These are phyloP conservation scores for Aspergillus fischeri DNA, from an alignment of 2,329 filamentous ascomycete genomes.

Conservation along the genomic window DNA sequence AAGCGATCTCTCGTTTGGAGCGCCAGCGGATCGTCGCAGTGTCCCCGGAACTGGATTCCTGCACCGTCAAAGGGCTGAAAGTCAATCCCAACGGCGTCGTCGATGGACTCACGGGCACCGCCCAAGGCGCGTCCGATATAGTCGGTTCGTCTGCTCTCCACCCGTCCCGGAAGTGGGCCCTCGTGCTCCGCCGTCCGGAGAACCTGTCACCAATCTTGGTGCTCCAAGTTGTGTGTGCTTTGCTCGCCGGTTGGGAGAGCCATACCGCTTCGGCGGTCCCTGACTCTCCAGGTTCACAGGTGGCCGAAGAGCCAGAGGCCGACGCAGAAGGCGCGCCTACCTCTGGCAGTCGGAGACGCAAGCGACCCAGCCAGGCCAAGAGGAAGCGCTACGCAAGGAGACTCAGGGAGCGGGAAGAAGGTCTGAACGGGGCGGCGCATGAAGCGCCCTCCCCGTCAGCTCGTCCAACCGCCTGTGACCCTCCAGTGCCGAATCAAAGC, in stretches of 20 bases:
- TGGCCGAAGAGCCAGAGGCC: constrained; percentile 3
- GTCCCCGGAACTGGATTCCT: constrained; percentile 2
- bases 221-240: constrained; percentile 5
- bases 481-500: neutral
- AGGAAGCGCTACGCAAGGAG: constrained; percentile 4
- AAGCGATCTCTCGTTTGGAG: constrained; percentile 11
- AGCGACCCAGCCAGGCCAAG: constrained; percentile 14
- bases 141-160: constrained; percentile 8
- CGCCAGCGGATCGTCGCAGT: constrained; percentile 1
- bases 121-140: constrained; percentile 15
- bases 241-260: constrained; percentile 9
- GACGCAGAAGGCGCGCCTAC: constrained; percentile 7
- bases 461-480: neutral
- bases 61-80: constrained; percentile 6
- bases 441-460: neutral
- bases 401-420: neutral
- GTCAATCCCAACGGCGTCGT: constrained; percentile 6
- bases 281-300: constrained; percentile 4
- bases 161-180: constrained; percentile 12
- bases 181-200: constrained; percentile 16
- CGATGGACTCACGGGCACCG: constrained; percentile 14
- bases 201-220: constrained; percentile 15
- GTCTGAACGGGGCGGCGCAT: neutral
- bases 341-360: neutral
- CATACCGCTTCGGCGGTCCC: constrained; percentile 1